phyloP scores from a whole-genome alignment of 139 green algal species.

The Diplosphaera chodatii region DNA sequence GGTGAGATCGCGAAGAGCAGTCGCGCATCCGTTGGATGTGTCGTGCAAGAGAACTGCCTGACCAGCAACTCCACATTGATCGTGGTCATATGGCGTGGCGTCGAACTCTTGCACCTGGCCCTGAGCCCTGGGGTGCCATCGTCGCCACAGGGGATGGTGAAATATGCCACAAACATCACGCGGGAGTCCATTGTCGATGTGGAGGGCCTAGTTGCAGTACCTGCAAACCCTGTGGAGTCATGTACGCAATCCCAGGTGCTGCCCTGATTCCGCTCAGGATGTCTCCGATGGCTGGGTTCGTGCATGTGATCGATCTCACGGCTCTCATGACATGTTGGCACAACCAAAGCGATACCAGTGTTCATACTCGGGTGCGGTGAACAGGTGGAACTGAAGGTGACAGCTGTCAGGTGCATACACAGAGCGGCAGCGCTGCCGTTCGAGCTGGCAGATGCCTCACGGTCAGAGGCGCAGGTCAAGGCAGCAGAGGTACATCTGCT shows the following conservation, averaged over 20 bases:
- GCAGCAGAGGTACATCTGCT: slow-evolving; percentile 8
- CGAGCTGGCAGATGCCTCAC: slow-evolving; percentile 70
- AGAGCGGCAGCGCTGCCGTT: slow-evolving; percentile 74
- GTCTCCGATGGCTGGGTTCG: too few species aligned
- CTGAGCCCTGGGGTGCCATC: too few species aligned
- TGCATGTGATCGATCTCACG: too few species aligned
- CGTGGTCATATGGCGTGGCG: too few species aligned
- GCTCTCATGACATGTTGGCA: too few species aligned
- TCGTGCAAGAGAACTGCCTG: too few species aligned
- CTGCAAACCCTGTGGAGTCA: slow-evolving; percentile 57
- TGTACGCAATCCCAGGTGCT: slow-evolving; percentile 77
- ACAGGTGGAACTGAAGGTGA: slow-evolving; percentile 81
- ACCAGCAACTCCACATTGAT: too few species aligned
- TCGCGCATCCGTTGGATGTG: too few species aligned
- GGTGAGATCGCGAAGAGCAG: too few species aligned
- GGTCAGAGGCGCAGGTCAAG: slow-evolving; percentile 37
- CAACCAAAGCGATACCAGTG: too few species aligned
- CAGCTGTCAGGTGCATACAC: slow-evolving; percentile 48
- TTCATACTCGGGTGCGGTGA: background rate
- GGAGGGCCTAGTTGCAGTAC: slow-evolving; percentile 49
- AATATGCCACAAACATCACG: slow-evolving; percentile 83
- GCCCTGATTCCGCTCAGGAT: too few species aligned
- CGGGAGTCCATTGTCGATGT: slow-evolving; percentile 96
- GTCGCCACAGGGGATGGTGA: slow-evolving; percentile 76
- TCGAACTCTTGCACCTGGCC: too few species aligned